Evolutionary conservation across 2,329 filamentous ascomycete species (phyloP).

Genomic region (Arachnomyces sp.): DNA sequence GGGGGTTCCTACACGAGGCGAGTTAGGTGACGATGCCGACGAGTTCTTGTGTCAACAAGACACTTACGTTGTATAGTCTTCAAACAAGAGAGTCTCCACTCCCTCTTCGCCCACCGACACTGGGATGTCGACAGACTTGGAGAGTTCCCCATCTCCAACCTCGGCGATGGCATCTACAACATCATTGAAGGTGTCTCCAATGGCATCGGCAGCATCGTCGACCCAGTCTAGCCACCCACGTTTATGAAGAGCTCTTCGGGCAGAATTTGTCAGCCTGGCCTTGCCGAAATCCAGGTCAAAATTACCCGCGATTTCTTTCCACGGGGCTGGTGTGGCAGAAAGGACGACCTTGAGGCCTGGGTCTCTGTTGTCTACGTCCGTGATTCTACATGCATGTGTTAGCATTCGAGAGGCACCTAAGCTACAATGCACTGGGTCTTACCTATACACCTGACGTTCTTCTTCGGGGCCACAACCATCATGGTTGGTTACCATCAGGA

Average conservation of each 20-base stretch:
- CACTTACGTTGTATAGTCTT: conserved; percentile 11
- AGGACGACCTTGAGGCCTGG: conserved; percentile 12
- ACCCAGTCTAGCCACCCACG: conserved; percentile 4
- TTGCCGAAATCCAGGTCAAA: conserved; percentile 21
- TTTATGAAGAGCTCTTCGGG: conserved; percentile 1
- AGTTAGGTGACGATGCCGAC: background rate
- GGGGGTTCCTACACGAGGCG: conserved; percentile 4
- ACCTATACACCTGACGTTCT: conserved; percentile 23
- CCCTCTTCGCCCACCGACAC: conserved; percentile 14
- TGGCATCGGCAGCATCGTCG: conserved; percentile 2
- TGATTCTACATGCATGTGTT: conserved; percentile 6
- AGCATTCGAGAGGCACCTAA: background rate
- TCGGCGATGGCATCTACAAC: conserved; percentile 9
- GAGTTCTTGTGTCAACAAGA: background rate
- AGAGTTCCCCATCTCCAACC: conserved; percentile 10
- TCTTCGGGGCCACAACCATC: conserved; percentile 21
- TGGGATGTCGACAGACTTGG: conserved; percentile 14
- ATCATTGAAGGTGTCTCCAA: conserved; percentile 9
- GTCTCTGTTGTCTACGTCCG: conserved; percentile 15
- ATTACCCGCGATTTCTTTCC: conserved; percentile 16
- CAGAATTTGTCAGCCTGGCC: conserved; percentile 3
- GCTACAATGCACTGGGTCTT: background rate
- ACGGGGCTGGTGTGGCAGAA: conserved; percentile 12
- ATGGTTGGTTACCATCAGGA: conserved; percentile 26
- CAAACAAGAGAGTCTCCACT: conserved; percentile 15